Evolutionary conservation across 2,329 filamentous ascomycete species (phyloP), one percentile per base, ranked within the genome.

Genomic region (Allantophomopsis cytisporea): DNA sequence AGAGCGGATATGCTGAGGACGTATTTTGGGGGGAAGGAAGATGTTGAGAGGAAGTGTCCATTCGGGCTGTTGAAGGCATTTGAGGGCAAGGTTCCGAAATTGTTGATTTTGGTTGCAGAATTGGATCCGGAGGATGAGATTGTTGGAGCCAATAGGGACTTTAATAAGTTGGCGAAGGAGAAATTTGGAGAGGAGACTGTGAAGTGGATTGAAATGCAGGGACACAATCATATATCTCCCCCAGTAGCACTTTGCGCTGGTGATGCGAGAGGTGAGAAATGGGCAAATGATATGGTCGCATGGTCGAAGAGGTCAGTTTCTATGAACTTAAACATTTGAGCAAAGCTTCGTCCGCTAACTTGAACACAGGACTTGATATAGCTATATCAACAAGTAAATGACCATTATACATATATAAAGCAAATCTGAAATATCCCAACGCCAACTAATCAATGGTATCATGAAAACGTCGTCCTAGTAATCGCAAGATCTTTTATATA

Each of bases 171-270:
- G 13, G 49, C 44, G 43, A 45, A 51, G 32, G 42, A 45, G 17
- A 37, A 34, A 8, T 55, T 50, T 46, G 50, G 47, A 1, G 49
- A 47, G 16, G 47, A 43, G 5, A 18, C 11, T 16, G 49, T 33
- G 41, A 47, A 35, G 38, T 36, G 45, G 23, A 20, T 42, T 34
- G 37, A 38, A 14, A 40, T 54, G 12, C 16, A 42, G 23, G 51
- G 52, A 1, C 53, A 56, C 43, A 56, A 55, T 42, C 54, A 56
- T 47, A 51, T 55, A 16, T 50, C 46, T 42, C 51, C 52, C 7
- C 40, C 49, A 12, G 17, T 47, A 35, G 44, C 43, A 11, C 32
- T 56, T 37, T 44, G 47, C 40, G 50, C 44, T 39, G 53, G 52
- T 5, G 49, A 53, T 35, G 34, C 38, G 32, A 46, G 46, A 18